A percentile compares a stretch with the other conserved stretches of the same genome.
These are phyloP conservation scores for Curvularia sp. DNA, from an alignment of 2,329 filamentous ascomycete genomes.

Conservation along the genomic window DNA sequence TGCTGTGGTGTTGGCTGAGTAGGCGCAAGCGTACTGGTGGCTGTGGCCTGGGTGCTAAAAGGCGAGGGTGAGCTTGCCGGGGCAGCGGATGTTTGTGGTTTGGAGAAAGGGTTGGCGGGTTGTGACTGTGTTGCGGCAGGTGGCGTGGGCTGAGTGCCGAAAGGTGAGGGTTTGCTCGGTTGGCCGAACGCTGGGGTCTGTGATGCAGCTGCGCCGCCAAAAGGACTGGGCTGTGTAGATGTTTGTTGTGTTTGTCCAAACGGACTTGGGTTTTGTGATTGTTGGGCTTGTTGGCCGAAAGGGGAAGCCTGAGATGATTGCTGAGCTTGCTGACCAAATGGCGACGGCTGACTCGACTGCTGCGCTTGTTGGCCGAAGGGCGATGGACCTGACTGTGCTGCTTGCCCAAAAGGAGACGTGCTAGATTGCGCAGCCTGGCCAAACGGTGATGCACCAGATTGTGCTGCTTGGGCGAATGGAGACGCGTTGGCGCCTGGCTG, in stretches of 20 bases:
- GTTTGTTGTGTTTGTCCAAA: slow-evolving; percentile 15
- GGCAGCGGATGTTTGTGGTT: slow-evolving; percentile 21
- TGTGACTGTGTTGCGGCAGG: slow-evolving; percentile 12
- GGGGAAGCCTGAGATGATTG: slow-evolving; percentile 14
- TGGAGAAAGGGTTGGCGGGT: slow-evolving; percentile 37
- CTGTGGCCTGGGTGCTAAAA: slow-evolving; percentile 23
- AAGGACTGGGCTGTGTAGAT: slow-evolving; percentile 27
- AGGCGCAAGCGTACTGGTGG: slow-evolving; percentile 46
- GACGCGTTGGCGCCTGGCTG: slow-evolving; percentile 44
- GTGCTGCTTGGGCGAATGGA: slow-evolving; percentile 45
- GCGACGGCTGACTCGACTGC: slow-evolving; percentile 22
- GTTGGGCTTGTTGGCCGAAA: slow-evolving; percentile 17
- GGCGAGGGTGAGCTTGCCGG: slow-evolving; percentile 24
- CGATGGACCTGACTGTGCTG: slow-evolving; percentile 24
- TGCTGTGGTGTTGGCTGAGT: slow-evolving; percentile 54
- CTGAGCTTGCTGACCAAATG: slow-evolving; percentile 32
- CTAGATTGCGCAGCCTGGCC: slow-evolving; percentile 27
- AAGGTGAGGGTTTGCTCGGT: slow-evolving; percentile 44
- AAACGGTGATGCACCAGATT: slow-evolving; percentile 43
- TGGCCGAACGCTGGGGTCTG: slow-evolving; percentile 41
- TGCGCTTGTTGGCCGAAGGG: slow-evolving; percentile 21
- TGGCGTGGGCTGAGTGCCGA: slow-evolving; percentile 24
- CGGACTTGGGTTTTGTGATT: slow-evolving; percentile 22
- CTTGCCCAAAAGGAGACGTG: slow-evolving; percentile 36
- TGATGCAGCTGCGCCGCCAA: slow-evolving; percentile 23